Evolutionary conservation across 2,329 filamentous ascomycete genomes (phyloP).

Genomic region (Penicillium frequentans): DNA sequence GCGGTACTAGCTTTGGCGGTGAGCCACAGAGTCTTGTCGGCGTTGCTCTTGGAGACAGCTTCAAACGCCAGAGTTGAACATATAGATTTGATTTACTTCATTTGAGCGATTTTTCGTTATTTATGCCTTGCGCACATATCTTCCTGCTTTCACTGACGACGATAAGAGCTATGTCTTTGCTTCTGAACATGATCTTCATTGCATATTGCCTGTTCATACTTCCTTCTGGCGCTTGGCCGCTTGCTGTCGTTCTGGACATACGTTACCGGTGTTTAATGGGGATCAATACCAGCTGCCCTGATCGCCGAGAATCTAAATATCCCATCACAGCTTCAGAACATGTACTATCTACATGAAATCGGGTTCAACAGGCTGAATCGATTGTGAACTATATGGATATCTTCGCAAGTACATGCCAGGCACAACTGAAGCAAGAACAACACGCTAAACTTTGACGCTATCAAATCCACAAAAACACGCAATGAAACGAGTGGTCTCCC

Average conservation of each 20-base stretch:
- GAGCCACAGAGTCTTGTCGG: slow-evolving; percentile 38
- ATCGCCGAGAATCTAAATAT: neutral
- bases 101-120: neutral
- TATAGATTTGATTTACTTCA: neutral
- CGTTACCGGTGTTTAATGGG: neutral
- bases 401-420: slow-evolving; percentile 3
- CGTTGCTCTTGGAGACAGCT: slow-evolving; percentile 33
- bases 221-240: neutral
- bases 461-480: neutral
- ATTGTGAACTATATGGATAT: slow-evolving; percentile 7
- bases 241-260: neutral
- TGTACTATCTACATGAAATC: neutral
- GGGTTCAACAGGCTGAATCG: neutral
- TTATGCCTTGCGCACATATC: neutral
- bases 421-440: neutral
- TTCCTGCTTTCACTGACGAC: neutral
- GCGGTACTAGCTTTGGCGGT: slow-evolving; percentile 25
- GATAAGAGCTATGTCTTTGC: neutral
- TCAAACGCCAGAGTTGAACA: slow-evolving; percentile 25
- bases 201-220: neutral
- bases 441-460: neutral
- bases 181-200: neutral
- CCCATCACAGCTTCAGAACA: neutral
- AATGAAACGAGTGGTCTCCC: neutral
- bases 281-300: neutral